A percentile compares a stretch with the other conserved stretches of the same genome.
These are phyloP conservation scores for Trichophyton rubrum DNA, from an alignment of 2,329 filamentous ascomycete genomes.

Conservation along the genomic window DNA sequence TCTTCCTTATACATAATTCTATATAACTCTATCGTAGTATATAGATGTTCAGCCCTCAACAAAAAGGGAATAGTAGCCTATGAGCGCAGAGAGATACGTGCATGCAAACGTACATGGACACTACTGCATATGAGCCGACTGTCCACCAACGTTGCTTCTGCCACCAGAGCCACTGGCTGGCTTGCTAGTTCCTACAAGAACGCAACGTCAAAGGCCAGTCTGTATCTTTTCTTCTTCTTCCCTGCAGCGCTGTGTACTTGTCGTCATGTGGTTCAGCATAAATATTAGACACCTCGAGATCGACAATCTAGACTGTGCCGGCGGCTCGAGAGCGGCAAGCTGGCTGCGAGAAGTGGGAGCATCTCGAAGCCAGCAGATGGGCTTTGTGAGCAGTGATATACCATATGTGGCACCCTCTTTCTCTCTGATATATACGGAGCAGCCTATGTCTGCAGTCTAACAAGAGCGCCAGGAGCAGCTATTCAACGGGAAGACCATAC, in stretches of 20 bases:
- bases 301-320: constrained; percentile 1
- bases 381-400: no score
- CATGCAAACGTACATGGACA: background rate
- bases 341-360: background rate
- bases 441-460: no score
- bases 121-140: no score
- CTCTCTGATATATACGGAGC: no score
- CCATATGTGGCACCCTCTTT: no score
- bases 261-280: background rate
- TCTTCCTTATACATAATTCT: background rate
- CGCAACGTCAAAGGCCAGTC: background rate
- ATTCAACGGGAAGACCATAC: no score
- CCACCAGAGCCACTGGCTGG: background rate
- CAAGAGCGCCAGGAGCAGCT: no score
- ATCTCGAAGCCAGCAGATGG: background rate
- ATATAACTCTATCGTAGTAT: background rate
- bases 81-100: background rate
- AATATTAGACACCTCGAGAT: background rate
- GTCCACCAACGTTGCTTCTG: background rate
- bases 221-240: background rate
- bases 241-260: background rate
- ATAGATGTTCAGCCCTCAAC: background rate
- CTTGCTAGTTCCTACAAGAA: background rate
- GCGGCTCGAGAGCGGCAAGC: constrained; percentile 2
- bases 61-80: background rate